phyloP scores from a whole-genome alignment of 169 alveolate species.

The Blepharisma undulans region DNA sequence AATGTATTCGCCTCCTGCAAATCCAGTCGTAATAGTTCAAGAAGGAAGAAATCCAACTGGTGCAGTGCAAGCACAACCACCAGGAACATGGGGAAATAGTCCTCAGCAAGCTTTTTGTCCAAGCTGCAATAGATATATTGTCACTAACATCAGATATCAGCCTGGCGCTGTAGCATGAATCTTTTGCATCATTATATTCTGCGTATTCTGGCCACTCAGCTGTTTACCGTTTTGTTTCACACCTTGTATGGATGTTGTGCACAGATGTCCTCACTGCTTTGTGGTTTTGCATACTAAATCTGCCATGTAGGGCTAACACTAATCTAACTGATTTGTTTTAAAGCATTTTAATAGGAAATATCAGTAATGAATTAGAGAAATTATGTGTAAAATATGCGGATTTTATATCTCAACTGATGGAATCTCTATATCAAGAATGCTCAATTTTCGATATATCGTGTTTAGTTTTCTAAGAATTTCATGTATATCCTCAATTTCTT shows the following conservation, averaged over 20 bases:
- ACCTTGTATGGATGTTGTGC: neutral
- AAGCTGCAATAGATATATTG: neutral
- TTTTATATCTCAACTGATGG: neutral
- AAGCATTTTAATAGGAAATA: neutral
- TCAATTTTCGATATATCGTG: neutral
- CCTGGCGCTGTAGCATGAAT: neutral
- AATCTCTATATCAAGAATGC: neutral
- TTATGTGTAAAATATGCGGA: neutral
- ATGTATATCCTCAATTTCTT: neutral
- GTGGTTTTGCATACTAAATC: neutral
- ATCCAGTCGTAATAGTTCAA: neutral
- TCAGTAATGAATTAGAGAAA: neutral
- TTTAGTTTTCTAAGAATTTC: neutral
- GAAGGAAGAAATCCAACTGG: neutral
- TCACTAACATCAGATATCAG: neutral
- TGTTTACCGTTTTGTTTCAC: neutral
- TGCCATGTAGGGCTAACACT: neutral
- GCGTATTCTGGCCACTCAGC: neutral
- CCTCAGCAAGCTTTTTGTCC: neutral
- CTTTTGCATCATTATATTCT: neutral
- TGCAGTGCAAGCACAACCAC: neutral
- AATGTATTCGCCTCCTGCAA: too few species aligned
- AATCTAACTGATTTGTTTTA: neutral
- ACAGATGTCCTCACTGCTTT: neutral
- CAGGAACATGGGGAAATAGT: neutral